Conservation (phyloP, 75 land plant genomes). For the Selaginella tamariscina region DNA sequence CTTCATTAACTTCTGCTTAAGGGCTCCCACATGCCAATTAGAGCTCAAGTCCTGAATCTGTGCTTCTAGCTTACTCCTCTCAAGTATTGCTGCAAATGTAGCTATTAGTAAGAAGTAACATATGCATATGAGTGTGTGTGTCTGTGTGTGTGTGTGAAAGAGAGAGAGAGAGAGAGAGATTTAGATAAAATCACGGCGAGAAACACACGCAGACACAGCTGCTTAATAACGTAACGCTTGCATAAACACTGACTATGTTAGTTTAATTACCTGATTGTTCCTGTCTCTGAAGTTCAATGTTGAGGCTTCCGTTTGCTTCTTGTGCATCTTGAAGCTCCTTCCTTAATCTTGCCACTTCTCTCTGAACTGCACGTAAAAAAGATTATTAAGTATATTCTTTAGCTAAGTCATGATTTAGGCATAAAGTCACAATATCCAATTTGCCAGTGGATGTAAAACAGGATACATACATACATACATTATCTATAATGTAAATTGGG, state of each 20-base stretch:
- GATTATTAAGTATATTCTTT: conserved; percentile 38
- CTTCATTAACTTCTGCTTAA: conserved; percentile 48
- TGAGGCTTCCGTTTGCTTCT: conserved; percentile 9
- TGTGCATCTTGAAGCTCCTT: conserved; percentile 21
- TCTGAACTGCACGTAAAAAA: background rate
- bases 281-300: conserved; percentile 24
- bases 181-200: conserved; percentile 5
- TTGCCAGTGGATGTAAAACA: conserved; percentile 25
- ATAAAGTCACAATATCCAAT: conserved; percentile 35
- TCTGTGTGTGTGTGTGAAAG: too few relatives aligned
- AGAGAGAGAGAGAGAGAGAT: too few relatives aligned
- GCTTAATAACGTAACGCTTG: background rate
- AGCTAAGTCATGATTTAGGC: conserved; percentile 24
- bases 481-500: background rate
- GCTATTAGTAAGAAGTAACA: background rate
- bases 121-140: background rate
- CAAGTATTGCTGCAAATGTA: conserved; percentile 25
- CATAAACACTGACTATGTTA: background rate
- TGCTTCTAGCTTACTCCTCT: conserved; percentile 29
- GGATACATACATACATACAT: background rate
- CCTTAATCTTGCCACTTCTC: conserved; percentile 7
- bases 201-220: background rate
- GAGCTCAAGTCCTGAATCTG: conserved; percentile 33
- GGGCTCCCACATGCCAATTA: conserved; percentile 29
- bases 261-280: conserved; percentile 35